These are phyloP conservation scores for Stylonectria norvegica DNA, from an alignment of 2,329 filamentous ascomycete species.

Conservation along the genomic window DNA sequence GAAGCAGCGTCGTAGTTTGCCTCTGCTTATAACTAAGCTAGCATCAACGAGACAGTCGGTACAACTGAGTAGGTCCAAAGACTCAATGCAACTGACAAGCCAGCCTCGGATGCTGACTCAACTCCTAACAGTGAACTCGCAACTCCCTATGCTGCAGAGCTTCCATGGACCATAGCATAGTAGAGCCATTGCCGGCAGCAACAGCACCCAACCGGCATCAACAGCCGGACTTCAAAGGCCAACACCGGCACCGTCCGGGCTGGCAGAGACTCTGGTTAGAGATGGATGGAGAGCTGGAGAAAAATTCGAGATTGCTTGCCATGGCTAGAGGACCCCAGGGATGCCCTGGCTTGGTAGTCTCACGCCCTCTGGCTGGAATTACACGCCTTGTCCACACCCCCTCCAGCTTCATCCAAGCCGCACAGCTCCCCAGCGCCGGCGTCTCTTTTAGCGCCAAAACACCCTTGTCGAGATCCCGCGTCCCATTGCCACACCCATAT, in stretches of 20 bases:
- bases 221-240: slow-evolving; percentile 23
- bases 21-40: too few species aligned
- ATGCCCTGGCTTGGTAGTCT: slow-evolving; percentile 18
- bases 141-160: slow-evolving; percentile 6
- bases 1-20: too few species aligned
- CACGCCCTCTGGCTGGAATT: slow-evolving; percentile 10
- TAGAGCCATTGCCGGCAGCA: slow-evolving; percentile 18
- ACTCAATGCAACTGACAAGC: slow-evolving; percentile 5
- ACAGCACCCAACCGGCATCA: slow-evolving; percentile 19
- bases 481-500: slow-evolving; percentile 30
- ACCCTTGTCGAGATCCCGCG: slow-evolving; percentile 30
- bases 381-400: slow-evolving; percentile 20
- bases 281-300: slow-evolving; percentile 20
- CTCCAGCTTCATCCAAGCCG: slow-evolving; percentile 20
- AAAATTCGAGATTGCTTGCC: slow-evolving; percentile 27
- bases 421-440: slow-evolving; percentile 18
- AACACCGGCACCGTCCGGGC: slow-evolving; percentile 25
- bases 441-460: slow-evolving; percentile 25
- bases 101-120: too few species aligned
- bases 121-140: too few species aligned
- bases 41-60: slow-evolving; percentile 10
- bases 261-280: slow-evolving; percentile 22
- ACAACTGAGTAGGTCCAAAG: slow-evolving; percentile 2
- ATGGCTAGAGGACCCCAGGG: slow-evolving; percentile 23
- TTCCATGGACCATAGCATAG: neutral